Evolutionary conservation across 2,329 filamentous ascomycete genomes (phyloP).

Genomic region (Pseudopyrenochaeta lycopersici): DNA sequence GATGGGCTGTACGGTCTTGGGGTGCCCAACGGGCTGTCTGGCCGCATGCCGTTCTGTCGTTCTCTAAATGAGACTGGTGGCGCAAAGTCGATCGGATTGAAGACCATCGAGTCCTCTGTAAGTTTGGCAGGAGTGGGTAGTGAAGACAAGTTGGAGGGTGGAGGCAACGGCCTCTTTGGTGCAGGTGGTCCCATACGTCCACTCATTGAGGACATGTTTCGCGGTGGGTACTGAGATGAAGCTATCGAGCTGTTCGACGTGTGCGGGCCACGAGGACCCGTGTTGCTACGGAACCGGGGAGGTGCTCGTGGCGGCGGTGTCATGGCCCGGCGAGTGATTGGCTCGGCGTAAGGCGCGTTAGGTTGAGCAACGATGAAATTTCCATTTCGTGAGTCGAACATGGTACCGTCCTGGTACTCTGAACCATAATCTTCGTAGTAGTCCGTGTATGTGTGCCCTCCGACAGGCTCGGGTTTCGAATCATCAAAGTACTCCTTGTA

Average conservation of each 20-base stretch:
- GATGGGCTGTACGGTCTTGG: conserved; percentile 76
- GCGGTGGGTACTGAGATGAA: conserved; percentile 48
- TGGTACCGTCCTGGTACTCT: conserved; percentile 70
- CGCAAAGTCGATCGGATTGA: conserved; percentile 84
- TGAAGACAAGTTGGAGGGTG: conserved; percentile 76
- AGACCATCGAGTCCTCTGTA: conserved; percentile 76
- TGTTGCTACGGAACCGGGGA: conserved; percentile 59
- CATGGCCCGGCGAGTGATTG: conserved; percentile 89
- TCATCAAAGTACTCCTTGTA: conserved; percentile 99
- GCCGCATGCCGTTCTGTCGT: conserved; percentile 70
- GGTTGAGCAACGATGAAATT: conserved; percentile 66
- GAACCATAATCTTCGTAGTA: conserved; percentile 82
- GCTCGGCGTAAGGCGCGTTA: conserved; percentile 76
- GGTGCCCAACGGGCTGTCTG: conserved; percentile 67
- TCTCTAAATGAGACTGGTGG: conserved; percentile 72
- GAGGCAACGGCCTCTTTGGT: conserved; percentile 70
- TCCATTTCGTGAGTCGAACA: conserved; percentile 66
- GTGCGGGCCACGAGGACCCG: conserved; percentile 49
- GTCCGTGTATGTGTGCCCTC: conserved; percentile 50
- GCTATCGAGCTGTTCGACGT: conserved; percentile 62
- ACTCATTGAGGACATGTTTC: conserved; percentile 54
- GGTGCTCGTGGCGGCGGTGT: conserved; percentile 83
- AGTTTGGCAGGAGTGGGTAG: conserved; percentile 88
- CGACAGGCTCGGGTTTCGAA: conserved; percentile 61
- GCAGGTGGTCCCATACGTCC: conserved; percentile 32